These are phyloP conservation scores for Haplosporangium sp. DNA, from an alignment of 371 early-diverging fungal genomes.

Conservation along the genomic window DNA sequence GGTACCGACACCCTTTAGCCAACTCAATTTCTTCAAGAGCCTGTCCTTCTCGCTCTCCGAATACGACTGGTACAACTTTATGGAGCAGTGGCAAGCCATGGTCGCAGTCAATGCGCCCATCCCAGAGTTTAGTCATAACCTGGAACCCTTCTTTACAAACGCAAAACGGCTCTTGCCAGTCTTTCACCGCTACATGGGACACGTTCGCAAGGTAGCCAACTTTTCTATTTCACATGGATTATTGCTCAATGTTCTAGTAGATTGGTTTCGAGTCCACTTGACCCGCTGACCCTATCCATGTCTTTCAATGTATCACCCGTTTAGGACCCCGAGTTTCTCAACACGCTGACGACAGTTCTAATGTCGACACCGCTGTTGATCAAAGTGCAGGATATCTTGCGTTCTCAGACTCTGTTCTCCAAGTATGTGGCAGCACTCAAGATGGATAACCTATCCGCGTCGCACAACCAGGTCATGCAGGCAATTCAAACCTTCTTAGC, in stretches of 20 bases:
- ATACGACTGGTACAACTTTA: constrained; percentile 50
- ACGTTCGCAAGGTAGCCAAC: constrained; percentile 19
- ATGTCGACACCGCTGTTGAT: constrained; percentile 44
- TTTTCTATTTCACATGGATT: too few relatives aligned
- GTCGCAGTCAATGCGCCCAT: constrained; percentile 45
- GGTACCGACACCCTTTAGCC: constrained; percentile 26
- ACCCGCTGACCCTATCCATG: neutral
- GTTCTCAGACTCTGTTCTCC: constrained; percentile 18
- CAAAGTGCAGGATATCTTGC: constrained; percentile 37
- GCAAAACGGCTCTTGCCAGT: constrained; percentile 29
- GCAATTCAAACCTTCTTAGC: constrained; percentile 51
- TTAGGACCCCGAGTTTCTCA: constrained; percentile 36
- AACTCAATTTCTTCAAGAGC: constrained; percentile 40
- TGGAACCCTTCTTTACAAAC: constrained; percentile 36
- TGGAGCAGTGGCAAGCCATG: constrained; percentile 49
- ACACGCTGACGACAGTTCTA: constrained; percentile 40
- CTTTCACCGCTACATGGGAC: constrained; percentile 34
- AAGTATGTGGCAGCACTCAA: constrained; percentile 51
- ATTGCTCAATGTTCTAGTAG: too few relatives aligned
- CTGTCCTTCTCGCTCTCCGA: constrained; percentile 37
- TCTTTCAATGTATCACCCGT: neutral
- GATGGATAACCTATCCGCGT: constrained; percentile 56
- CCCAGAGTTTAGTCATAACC: constrained; percentile 34
- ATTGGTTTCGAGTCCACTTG: neutral
- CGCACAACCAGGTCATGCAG: constrained; percentile 56